A percentile compares a stretch with the other conserved stretches of the same genome.
Evolutionary conservation across 2,329 filamentous ascomycete species (phyloP).

Genomic region (Aspergillus pseudoterreus): DNA sequence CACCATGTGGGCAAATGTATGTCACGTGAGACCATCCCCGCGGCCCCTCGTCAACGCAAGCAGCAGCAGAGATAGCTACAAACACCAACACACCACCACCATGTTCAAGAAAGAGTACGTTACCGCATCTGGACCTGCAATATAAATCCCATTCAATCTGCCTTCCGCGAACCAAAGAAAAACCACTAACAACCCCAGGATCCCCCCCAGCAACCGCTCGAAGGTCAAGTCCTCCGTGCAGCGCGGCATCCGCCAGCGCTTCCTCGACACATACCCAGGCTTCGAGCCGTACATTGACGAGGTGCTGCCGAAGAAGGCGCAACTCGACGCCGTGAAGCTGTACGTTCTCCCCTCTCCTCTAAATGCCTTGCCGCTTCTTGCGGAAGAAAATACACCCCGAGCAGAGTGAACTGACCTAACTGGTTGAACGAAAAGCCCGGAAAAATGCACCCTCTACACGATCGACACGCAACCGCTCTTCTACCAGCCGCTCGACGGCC

Average conservation of each 20-base stretch:
- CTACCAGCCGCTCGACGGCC: constrained; percentile 78
- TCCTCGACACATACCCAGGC: constrained; percentile 80
- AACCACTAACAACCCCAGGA: constrained; percentile 11
- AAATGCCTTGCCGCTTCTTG: neutral
- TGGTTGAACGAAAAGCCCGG: constrained; percentile 48
- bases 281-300: constrained; percentile 88
- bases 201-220: constrained; percentile 75
- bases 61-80: neutral
- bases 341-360: constrained; percentile 30
- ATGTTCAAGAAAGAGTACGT: constrained; percentile 95
- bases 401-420: no score
- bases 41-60: neutral
- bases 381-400: neutral
- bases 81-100: constrained; percentile 20
- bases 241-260: constrained; percentile 75
- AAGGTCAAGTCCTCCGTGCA: constrained; percentile 98
- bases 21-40: neutral
- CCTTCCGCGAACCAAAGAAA: neutral
- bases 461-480: constrained; percentile 76
- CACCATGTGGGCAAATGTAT: neutral
- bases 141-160: no score
- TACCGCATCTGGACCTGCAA: neutral
- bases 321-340: constrained; percentile 86
- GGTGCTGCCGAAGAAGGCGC: constrained; percentile 90
- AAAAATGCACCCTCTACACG: constrained; percentile 84